Percentiles rank a stretch among this genome's conserved stretches.
Conservation (phyloP, 2,329 filamentous ascomycete genomes). For the Colletotrichum orbiculare region DNA sequence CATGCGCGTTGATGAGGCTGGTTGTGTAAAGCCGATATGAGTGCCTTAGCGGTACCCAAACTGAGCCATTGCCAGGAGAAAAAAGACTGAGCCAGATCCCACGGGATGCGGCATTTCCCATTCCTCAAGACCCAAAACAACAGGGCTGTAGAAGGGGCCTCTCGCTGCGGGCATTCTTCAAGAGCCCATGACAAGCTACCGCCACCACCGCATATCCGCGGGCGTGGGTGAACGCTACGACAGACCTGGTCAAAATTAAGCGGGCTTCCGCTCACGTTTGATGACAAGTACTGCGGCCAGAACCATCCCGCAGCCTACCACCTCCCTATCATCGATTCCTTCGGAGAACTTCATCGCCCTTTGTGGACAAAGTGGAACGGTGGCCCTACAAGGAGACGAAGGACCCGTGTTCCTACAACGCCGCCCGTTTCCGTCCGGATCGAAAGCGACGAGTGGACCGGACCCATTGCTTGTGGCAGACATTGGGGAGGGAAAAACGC, state of each 20-base stretch:
- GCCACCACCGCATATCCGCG: constrained; percentile 1
- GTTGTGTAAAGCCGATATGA: neutral
- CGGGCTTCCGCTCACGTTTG: constrained; percentile 11
- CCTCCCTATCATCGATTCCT: constrained; percentile 12
- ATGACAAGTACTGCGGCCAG: constrained; percentile 9
- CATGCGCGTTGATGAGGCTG: neutral
- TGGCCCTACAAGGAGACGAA: constrained; percentile 8
- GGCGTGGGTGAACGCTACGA: neutral
- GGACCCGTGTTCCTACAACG: neutral
- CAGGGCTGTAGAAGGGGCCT: neutral
- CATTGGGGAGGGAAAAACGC: neutral
- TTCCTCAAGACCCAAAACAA: neutral
- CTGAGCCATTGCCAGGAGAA: neutral
- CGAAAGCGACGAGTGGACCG: neutral
- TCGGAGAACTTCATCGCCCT: neutral
- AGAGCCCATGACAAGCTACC: neutral
- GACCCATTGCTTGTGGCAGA: neutral
- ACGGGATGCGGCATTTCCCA: constrained; percentile 15
- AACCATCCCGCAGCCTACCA: neutral
- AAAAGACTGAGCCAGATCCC: constrained; percentile 8
- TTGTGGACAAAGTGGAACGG: neutral
- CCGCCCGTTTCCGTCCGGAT: neutral
- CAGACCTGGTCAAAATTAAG: constrained; percentile 7
- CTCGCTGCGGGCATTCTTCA: constrained; percentile 2
- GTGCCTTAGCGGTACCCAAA: neutral